Evolutionary conservation across 768 basidiomycete genomes (phyloP).

Genomic region (Amanita fuliginea): DNA sequence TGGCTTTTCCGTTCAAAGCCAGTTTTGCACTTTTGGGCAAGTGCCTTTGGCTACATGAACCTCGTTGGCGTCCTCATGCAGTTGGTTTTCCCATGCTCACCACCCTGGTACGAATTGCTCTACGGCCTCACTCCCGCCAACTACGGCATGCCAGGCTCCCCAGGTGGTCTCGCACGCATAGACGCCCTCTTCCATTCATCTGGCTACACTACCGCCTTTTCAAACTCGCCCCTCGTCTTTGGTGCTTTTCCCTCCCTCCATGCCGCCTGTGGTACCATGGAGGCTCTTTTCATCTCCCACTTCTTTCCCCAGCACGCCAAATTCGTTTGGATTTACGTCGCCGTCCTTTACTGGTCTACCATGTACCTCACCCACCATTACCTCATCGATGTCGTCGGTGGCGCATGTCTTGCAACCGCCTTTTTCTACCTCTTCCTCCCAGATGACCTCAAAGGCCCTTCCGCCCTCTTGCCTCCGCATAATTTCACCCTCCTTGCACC

Average conservation of each 20-base stretch:
- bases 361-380: conserved; percentile 99
- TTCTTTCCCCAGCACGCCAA: conserved; percentile 74
- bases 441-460: conserved; percentile 54
- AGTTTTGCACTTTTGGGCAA: conserved; percentile 74
- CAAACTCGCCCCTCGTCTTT: conserved; percentile 85
- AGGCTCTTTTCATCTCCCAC: conserved; percentile 87
- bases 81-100: conserved; percentile 83
- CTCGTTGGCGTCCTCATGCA: conserved; percentile 80
- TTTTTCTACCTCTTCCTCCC: conserved; percentile 88
- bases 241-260: conserved; percentile 96
- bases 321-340: conserved; percentile 76
- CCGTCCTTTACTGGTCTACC: conserved; percentile 90
- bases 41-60: conserved; percentile 90
- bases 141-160: conserved; percentile 85
- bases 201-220: conserved; percentile 73
- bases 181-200: conserved; percentile 73
- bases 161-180: conserved; percentile 88
- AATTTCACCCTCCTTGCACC: conserved; percentile 14
- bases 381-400: conserved; percentile 94
- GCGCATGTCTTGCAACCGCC: conserved; percentile 79
- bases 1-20: conserved; percentile 86
- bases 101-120: conserved; percentile 97
- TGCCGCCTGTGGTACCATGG: conserved; percentile 82
- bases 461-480: conserved; percentile 40
- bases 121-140: conserved; percentile 93